A percentile compares a stretch with the other conserved stretches of the same genome.
Evolutionary conservation across 2,329 filamentous ascomycete genomes (phyloP).

Genomic region (Penicillium concentricum): DNA sequence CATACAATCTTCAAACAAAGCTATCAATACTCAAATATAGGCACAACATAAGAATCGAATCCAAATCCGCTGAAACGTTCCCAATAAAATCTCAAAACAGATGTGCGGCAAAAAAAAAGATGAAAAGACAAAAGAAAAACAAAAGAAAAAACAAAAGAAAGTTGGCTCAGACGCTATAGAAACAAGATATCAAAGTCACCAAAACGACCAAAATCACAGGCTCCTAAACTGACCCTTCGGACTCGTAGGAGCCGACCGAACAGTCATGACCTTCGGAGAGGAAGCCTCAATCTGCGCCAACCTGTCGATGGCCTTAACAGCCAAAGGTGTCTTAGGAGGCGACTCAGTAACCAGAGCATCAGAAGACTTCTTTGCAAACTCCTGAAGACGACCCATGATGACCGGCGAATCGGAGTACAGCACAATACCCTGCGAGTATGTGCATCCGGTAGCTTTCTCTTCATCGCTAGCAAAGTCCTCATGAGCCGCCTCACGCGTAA

Average conservation of each 20-base stretch:
- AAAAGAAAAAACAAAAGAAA: not conserved
- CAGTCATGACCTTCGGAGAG: constrained; percentile 10
- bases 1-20: constrained; percentile 1
- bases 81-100: not conserved
- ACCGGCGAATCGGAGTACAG: constrained; percentile 51
- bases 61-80: constrained; percentile 1
- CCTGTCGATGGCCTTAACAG: constrained; percentile 4
- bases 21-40: not conserved
- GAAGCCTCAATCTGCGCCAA: not conserved
- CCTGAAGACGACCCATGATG: constrained; percentile 41
- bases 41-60: not conserved
- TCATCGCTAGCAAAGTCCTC: constrained; percentile 48
- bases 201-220: not conserved
- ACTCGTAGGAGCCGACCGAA: constrained; percentile 22
- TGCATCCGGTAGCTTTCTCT: constrained; percentile 44
- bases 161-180: not conserved
- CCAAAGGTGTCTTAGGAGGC: constrained; percentile 11
- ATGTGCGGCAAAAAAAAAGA: not conserved
- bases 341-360: constrained; percentile 15
- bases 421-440: constrained; percentile 52
- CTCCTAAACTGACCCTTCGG: constrained; percentile 16
- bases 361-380: constrained; percentile 36
- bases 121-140: not conserved
- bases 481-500: constrained; percentile 53
- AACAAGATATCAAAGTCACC: not conserved